Conservation (phyloP, 768 basidiomycete species). For the Pisolithus sp. region DNA sequence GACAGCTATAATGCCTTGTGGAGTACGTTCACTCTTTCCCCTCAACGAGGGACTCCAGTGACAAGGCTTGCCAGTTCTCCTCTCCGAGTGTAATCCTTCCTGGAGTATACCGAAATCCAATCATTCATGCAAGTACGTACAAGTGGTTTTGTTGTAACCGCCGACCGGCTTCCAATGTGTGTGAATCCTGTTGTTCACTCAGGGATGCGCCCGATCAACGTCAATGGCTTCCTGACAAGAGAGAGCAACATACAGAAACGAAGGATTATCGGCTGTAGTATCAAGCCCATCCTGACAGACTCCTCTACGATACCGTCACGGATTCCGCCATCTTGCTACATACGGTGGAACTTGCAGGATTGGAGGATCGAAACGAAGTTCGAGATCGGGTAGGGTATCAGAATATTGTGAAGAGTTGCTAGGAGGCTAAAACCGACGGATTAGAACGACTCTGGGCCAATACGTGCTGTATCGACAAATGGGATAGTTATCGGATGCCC, state of each 20-base stretch:
- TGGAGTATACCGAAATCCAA: too few relatives aligned
- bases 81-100: too few relatives aligned
- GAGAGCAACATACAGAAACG: not conserved
- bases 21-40: too few relatives aligned
- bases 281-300: not conserved
- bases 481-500: constrained; percentile 14
- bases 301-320: not conserved
- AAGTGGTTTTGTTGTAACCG: too few relatives aligned
- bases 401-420: constrained; percentile 1
- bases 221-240: not conserved
- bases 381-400: not conserved
- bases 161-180: too few relatives aligned
- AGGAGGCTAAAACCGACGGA: constrained; percentile 1
- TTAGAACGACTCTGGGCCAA: constrained; percentile 10
- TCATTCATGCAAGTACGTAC: too few relatives aligned
- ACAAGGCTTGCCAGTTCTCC: too few relatives aligned
- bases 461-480: constrained; percentile 15
- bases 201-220: not conserved
- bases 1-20: too few relatives aligned
- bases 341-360: not conserved
- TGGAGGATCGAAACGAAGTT: not conserved
- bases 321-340: constrained; percentile 4
- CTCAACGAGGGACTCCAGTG: too few relatives aligned
- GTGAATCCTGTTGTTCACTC: too few relatives aligned
- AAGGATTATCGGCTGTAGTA: not conserved